Evolutionary conservation across 495 filamentous ascomycete species (phyloP).

Genomic region (Cryomyces minteri): DNA sequence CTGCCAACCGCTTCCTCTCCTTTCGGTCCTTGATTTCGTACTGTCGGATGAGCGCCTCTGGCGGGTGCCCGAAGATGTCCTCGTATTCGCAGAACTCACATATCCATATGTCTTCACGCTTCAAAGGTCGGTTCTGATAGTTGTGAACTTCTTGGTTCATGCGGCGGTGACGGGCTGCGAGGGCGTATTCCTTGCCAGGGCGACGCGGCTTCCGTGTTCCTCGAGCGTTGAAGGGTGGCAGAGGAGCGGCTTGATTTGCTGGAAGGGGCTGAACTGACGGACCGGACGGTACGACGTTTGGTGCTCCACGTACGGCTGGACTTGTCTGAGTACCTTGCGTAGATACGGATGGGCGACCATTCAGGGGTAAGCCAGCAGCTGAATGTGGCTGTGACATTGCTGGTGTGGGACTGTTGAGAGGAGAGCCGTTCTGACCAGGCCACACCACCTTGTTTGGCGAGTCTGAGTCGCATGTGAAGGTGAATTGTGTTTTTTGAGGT

Average conservation of each 20-base stretch:
- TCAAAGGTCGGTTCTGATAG: slow-evolving; percentile 49
- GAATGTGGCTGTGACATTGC: slow-evolving; percentile 9
- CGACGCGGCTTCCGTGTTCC: slow-evolving; percentile 24
- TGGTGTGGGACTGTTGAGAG: slow-evolving; percentile 8
- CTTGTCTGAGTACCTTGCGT: slow-evolving; percentile 42
- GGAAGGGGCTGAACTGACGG: slow-evolving; percentile 15
- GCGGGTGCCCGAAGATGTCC: slow-evolving; percentile 38
- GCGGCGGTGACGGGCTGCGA: slow-evolving; percentile 48
- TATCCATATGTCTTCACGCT: slow-evolving; percentile 67
- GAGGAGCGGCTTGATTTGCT: slow-evolving; percentile 10
- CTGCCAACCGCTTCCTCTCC: slow-evolving; percentile 60
- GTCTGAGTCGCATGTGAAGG: slow-evolving; percentile 74
- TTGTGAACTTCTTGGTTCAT: slow-evolving; percentile 56
- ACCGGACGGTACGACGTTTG: slow-evolving; percentile 11
- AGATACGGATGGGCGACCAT: slow-evolving; percentile 19
- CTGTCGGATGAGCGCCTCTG: slow-evolving; percentile 67
- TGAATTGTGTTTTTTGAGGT: slow-evolving; percentile 65
- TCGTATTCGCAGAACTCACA: slow-evolving; percentile 42
- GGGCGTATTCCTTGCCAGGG: slow-evolving; percentile 37
- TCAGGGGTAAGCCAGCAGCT: background rate
- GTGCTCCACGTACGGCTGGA: slow-evolving; percentile 1
- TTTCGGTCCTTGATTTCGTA: slow-evolving; percentile 91
- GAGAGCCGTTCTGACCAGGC: slow-evolving; percentile 20
- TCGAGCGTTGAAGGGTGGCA: slow-evolving; percentile 1
- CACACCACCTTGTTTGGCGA: slow-evolving; percentile 42